Evolutionary conservation across 2,329 filamentous ascomycete genomes (phyloP).

Genomic region (Aspergillus sergii): DNA sequence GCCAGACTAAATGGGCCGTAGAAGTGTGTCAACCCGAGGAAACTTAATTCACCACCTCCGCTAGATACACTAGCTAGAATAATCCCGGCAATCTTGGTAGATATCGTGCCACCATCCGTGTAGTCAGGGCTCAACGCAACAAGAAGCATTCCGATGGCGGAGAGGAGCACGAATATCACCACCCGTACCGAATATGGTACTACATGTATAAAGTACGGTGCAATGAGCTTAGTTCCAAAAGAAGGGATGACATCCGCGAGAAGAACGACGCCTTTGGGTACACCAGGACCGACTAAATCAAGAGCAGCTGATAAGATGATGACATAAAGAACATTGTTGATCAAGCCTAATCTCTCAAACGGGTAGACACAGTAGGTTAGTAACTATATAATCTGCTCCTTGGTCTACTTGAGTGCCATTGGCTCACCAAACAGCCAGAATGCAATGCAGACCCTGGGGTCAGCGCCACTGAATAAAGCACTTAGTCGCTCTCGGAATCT

Average conservation of each 20-base stretch:
- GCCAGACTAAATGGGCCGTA: conserved; percentile 87
- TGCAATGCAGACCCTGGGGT: conserved; percentile 72
- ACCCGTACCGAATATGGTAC: conserved; percentile 80
- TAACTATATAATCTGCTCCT: not conserved
- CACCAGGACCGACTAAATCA: conserved; percentile 82
- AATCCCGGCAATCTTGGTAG: conserved; percentile 78
- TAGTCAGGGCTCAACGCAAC: conserved; percentile 75
- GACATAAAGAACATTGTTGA: conserved; percentile 98
- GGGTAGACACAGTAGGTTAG: conserved; percentile 6
- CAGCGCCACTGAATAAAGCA: conserved; percentile 65
- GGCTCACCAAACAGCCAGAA: conserved; percentile 90
- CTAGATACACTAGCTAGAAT: conserved; percentile 82
- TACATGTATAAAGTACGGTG: conserved; percentile 90
- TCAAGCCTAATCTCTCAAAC: conserved; percentile 62
- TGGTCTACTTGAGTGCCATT: not conserved
- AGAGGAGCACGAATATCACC: conserved; percentile 72
- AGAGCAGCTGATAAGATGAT: conserved; percentile 94
- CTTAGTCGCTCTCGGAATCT: conserved; percentile 68
- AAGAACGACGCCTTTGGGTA: conserved; percentile 90
- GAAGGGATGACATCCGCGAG: conserved; percentile 91
- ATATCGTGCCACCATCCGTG: conserved; percentile 62
- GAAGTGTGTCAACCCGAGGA: conserved; percentile 88
- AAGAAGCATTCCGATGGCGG: conserved; percentile 83
- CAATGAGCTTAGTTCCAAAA: conserved; percentile 83
- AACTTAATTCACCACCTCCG: conserved; percentile 86